A percentile compares a stretch with the other conserved stretches of the same genome.
These are phyloP conservation scores for Clonostachys rosea DNA, from an alignment of 2,329 filamentous ascomycete genomes.

Conservation along the genomic window DNA sequence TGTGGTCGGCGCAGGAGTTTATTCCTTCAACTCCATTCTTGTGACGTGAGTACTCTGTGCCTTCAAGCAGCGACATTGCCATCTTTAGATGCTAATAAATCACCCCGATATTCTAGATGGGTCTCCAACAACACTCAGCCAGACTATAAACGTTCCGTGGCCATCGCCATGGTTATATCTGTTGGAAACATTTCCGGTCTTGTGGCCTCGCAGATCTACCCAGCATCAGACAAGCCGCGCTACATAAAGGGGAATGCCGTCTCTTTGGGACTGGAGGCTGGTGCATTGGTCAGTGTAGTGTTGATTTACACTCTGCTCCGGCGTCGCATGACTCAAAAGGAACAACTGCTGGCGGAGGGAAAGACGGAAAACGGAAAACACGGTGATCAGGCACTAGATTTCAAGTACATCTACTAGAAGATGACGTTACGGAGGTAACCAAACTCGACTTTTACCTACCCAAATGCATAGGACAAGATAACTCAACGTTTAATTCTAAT, in stretches of 20 bases:
- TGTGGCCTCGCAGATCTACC: constrained; percentile 24
- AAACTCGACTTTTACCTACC: no score
- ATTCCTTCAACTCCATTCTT: constrained; percentile 8
- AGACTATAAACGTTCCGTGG: constrained; percentile 22
- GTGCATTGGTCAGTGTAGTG: constrained; percentile 15
- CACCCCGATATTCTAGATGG: constrained; percentile 9
- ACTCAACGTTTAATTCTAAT: no score
- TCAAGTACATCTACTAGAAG: constrained; percentile 2
- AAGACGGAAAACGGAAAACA: constrained; percentile 2
- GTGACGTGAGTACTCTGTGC: constrained; percentile 2
- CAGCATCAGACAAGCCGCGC: constrained; percentile 17
- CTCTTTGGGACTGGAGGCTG: constrained; percentile 15
- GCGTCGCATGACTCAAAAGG: constrained; percentile 1
- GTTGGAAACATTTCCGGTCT: constrained; percentile 20
- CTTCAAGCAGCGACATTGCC: constrained; percentile 1
- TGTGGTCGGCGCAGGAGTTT: constrained; percentile 10
- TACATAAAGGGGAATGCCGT: constrained; percentile 21
- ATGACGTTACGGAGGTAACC: no score
- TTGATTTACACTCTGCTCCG: constrained; percentile 5
- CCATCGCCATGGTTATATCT: constrained; percentile 18
- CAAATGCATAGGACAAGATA: no score
- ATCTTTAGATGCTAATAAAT: constrained; percentile 2
- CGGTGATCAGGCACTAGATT: constrained; percentile 1
- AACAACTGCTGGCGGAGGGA: constrained; percentile 1
- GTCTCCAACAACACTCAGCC: constrained; percentile 23